Evolutionary conservation across 2,329 filamentous ascomycete genomes (phyloP), one percentile per base, ranked within the genome.

Genomic region (Aspergillus brasiliensis): DNA sequence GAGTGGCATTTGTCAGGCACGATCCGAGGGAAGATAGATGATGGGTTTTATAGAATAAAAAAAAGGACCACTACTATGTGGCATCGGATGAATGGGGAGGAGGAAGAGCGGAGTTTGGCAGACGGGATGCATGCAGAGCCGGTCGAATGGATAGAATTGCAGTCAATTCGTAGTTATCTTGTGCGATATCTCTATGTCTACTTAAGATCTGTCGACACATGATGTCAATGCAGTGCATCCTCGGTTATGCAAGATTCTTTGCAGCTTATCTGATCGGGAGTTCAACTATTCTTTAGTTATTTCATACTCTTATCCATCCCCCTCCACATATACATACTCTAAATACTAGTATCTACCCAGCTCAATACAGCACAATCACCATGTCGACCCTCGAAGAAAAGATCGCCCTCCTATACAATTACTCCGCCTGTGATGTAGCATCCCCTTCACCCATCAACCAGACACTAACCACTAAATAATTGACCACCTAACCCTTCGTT

Each of bases 341-440:
- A 44, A 17, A 23, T 5, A n/a, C 1, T 42, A 8, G 7, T 42
- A 17, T 17, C 38, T 21, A 21, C 17, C 2, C 6, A 42, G 1
- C 13, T 38, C 57, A 59, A 55, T 56, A 47, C 54, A 54, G 8
- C 37, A 13, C 67, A 63, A 25, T 19, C 65, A 69, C 62, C 60
- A 75, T 74, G 74, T 66, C 66, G 21, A 64, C 71, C 13, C 67
- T 76, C 25, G 67, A 77, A 40, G 68, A 77, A 42, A 75, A 76
- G 61, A 65, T 80, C 19, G 60, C 67, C 19, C 65, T 58, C 10
- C 62, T 77, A 25, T 65, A 65, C 40, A 71, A 76, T 19, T 79
- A 73, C 62, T 78, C 77, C 23, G 77, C 77, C 13, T 80, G 78
- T 59, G 78, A 80, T 75, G 78, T 80, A 70, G n/a, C 52, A 65